Conservation (phyloP, 148 eudicot genomes). For the Amaranthus cruentus region DNA sequence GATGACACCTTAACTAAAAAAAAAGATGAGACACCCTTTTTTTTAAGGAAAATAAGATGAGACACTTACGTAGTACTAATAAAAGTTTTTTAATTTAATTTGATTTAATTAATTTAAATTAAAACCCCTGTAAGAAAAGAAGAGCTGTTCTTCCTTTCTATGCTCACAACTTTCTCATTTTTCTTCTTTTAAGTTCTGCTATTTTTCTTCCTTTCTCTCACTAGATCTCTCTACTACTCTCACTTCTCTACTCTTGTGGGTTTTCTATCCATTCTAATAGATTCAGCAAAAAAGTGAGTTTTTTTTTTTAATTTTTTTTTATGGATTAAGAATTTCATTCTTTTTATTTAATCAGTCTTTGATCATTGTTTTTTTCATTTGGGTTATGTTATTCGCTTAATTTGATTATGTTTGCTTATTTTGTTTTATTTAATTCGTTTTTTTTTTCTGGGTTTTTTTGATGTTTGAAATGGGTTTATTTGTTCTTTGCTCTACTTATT, state of each 20-base stretch:
- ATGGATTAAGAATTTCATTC: background rate
- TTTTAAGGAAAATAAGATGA: too few species aligned
- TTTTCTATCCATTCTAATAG: conserved; percentile 1
- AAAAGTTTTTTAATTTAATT: too few species aligned
- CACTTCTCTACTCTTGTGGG: conserved; percentile 6
- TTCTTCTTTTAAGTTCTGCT: background rate
- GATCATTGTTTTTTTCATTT: background rate
- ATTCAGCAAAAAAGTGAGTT: conserved; percentile 2
- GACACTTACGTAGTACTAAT: too few species aligned
- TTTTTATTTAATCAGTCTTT: conserved; percentile 4
- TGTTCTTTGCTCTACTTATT: conserved; percentile 8
- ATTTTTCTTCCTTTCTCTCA: background rate
- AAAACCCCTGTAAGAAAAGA: background rate
- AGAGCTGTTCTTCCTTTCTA: conserved; percentile 12
- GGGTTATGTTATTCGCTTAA: too few species aligned
- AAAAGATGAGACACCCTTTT: too few species aligned
- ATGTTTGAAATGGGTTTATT: conserved; percentile 11
- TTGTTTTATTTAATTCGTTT: background rate
- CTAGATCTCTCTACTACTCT: conserved; percentile 19
- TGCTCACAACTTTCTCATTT: conserved; percentile 25
- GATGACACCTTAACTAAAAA: too few species aligned
- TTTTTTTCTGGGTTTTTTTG: conserved; percentile 9
- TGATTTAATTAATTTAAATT: too few species aligned
- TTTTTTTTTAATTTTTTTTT: conserved; percentile 1
- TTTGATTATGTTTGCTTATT: conserved; percentile 7